Evolutionary conservation across 2,329 filamentous ascomycete genomes (phyloP).

Genomic region (Aspergillus unguis): DNA sequence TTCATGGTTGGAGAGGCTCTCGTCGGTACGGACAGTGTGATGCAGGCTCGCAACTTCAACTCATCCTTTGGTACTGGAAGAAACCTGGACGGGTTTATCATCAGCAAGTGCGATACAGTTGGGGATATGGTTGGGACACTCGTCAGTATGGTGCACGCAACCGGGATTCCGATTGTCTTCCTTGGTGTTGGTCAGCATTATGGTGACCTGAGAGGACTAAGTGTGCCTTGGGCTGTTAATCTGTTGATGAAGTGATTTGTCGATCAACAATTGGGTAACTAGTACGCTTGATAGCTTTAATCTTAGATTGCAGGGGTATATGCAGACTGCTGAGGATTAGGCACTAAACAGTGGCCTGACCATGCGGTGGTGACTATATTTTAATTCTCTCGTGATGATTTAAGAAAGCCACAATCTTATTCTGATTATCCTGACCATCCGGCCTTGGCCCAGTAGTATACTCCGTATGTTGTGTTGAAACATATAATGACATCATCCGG

Average conservation of each 20-base stretch:
- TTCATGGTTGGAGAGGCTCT: constrained; percentile 94
- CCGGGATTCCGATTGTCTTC: constrained; percentile 92
- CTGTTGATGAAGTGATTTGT: constrained; percentile 53
- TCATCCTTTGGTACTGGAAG: constrained; percentile 78
- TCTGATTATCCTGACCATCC: too few species aligned
- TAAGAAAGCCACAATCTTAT: too few species aligned
- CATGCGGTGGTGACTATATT: too few species aligned
- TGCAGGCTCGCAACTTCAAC: constrained; percentile 95
- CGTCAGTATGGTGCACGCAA: constrained; percentile 96
- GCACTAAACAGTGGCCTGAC: too few species aligned
- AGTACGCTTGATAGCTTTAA: too few species aligned
- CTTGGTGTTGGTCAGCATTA: constrained; percentile 72
- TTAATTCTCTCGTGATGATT: too few species aligned
- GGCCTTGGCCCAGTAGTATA: too few species aligned
- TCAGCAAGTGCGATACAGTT: constrained; percentile 97
- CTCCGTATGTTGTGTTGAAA: too few species aligned
- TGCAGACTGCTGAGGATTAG: too few species aligned
- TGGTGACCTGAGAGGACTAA: constrained; percentile 61
- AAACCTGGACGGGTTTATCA: constrained; percentile 91
- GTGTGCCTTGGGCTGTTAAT: constrained; percentile 61
- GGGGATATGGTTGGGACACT: constrained; percentile 98
- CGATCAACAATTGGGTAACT: neutral
- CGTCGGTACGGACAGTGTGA: constrained; percentile 91
- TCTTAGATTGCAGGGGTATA: too few species aligned
- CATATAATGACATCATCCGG: too few species aligned